phyloP scores from a whole-genome alignment of 352 stramenopile genomes.

The Globisporangium paddicum region DNA sequence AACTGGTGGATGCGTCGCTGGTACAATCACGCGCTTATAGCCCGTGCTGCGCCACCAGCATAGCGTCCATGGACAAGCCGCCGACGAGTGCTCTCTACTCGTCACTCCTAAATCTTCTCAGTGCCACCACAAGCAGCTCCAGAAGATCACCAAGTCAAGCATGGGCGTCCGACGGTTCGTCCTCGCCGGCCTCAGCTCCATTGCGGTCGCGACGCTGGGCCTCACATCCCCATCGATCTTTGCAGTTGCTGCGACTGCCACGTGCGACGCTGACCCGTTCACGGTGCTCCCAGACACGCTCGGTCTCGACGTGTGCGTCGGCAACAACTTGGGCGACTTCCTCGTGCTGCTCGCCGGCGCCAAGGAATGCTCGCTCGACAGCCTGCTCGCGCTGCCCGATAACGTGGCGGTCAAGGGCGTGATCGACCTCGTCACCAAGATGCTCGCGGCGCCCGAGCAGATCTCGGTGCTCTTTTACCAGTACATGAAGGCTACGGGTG shows the following conservation, averaged over 20 bases:
- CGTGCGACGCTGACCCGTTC: constrained; percentile 41
- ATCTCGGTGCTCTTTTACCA: constrained; percentile 13
- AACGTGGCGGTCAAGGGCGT: constrained; percentile 19
- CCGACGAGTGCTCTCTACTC: not conserved
- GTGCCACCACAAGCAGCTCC: not conserved
- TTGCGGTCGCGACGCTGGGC: not conserved
- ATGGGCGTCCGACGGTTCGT: not conserved
- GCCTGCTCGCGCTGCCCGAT: constrained; percentile 30
- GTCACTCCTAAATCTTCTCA: not conserved
- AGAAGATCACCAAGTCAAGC: not conserved
- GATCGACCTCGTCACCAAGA: constrained; percentile 31
- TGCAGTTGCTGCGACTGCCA: constrained; percentile 13
- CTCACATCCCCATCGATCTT: not conserved
- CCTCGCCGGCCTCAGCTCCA: not conserved
- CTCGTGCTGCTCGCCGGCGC: constrained; percentile 27
- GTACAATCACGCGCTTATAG: not conserved
- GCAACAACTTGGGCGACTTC: constrained; percentile 42
- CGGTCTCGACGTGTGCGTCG: constrained; percentile 44
- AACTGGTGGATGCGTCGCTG: not conserved
- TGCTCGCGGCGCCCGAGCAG: constrained; percentile 25
- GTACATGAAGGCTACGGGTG: constrained; percentile 17
- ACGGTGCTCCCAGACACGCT: constrained; percentile 26
- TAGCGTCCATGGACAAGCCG: not conserved
- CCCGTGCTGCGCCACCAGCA: not conserved
- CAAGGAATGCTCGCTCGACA: constrained; percentile 42